Evolutionary conservation across 2,329 filamentous ascomycete species (phyloP), one percentile per base, ranked within the genome.

Genomic region (Talaromyces sp.): DNA sequence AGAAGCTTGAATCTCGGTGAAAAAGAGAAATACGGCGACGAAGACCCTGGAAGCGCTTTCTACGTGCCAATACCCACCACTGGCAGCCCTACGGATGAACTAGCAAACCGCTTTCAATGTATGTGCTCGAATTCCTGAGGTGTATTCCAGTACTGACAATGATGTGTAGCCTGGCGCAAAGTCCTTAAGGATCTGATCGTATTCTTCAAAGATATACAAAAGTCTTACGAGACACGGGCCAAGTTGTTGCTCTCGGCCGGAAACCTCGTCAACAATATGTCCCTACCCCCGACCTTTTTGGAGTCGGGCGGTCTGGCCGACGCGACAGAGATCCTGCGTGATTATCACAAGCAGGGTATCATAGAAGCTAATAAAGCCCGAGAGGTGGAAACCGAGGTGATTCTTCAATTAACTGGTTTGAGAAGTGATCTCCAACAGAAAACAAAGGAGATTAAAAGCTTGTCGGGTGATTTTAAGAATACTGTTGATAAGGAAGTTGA

Each of bases 381-480:
- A 60, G 92, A 96, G 64, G 93, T 97, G 60, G 91, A 98, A 72
- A 87, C 88, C 63, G 93, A 98, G 70, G 92, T 99, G 53, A 91
- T 98, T 64, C 81, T 90, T 56, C 92, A 93, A 57, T 81, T 99
- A 59, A 91, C 88, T 2, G 92, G 92, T 1, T 80, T 99, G 58
- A 82, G 95, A 61, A 93, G 87, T 69, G 95, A 99, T 74, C 81
- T 99, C 19, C 89, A 89, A 63, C 91, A 96, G 73, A 99, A 99
- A 80, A 96, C 96, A 75, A 99, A 98, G 76, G 95, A 99, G 77
- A 99, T 99, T 79, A 96, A 96, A 78, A 89, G 87, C 66, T 80
- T 99, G 17, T 90, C 91, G 6, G 90, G 92, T 17, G 95, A 99
- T 74, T 99, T 99, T 78, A 96, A 96, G 78, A 99, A 96, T 72